These are phyloP conservation scores for Diaporthe aspalathi DNA, from an alignment of 2,329 filamentous ascomycete genomes.

Conservation along the genomic window DNA sequence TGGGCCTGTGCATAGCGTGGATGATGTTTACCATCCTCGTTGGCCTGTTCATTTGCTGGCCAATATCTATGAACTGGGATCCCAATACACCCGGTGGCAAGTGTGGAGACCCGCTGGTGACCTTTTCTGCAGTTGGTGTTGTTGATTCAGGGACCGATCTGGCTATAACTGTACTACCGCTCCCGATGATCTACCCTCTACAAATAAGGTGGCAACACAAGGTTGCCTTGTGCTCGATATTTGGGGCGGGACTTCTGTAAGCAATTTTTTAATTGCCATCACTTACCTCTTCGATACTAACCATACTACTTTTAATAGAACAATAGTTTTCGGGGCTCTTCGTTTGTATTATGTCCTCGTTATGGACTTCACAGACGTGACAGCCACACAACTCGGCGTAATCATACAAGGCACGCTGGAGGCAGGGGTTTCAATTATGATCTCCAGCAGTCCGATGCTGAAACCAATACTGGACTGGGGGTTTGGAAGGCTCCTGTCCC, in stretches of 20 bases:
- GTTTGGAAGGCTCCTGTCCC: neutral
- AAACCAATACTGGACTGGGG: neutral
- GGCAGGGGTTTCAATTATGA: neutral
- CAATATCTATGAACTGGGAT: neutral
- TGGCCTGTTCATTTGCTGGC: neutral
- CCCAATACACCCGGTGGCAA: neutral
- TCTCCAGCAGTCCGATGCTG: neutral
- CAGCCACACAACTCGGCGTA: neutral
- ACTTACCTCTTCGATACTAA: neutral
- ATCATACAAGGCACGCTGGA: neutral
- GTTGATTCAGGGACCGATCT: neutral
- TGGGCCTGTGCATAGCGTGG: neutral
- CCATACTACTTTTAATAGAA: neutral
- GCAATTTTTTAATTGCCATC: neutral
- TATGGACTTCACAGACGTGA: neutral
- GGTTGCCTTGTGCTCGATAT: neutral
- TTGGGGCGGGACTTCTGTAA: neutral
- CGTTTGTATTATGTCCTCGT: neutral
- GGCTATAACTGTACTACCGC: neutral
- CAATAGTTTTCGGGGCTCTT: neutral
- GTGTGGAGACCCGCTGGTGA: neutral
- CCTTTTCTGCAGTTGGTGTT: neutral
- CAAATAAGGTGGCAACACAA: neutral
- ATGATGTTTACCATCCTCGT: neutral
- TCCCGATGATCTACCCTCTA: neutral